Conservation (phyloP, 2,329 filamentous ascomycete species). For the Colletotrichum higginsianum region DNA sequence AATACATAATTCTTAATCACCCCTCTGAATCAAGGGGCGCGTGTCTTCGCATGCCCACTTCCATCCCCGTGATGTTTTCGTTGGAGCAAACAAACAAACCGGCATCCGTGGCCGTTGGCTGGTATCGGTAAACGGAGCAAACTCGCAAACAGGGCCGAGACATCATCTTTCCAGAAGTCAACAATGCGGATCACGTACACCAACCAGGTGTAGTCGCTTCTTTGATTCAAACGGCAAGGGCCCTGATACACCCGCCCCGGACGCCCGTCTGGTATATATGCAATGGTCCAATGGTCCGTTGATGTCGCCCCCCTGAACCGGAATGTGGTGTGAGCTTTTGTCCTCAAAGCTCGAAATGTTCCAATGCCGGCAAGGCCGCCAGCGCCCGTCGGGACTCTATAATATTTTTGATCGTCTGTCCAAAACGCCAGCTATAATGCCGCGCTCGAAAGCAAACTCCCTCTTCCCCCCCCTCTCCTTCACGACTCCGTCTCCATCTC, state of each 20-base stretch:
- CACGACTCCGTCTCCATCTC: slow-evolving; percentile 53
- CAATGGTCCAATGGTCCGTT: not conserved
- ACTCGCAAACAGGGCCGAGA: not conserved
- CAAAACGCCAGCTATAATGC: not conserved
- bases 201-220: not conserved
- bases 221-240: too few species aligned
- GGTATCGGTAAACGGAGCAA: not conserved
- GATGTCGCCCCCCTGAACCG: not conserved
- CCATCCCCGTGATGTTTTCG: too few species aligned
- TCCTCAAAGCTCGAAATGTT: not conserved
- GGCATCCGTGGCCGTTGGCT: not conserved
- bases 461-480: not conserved
- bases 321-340: not conserved
- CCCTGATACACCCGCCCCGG: not conserved
- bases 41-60: too few species aligned
- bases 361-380: not conserved
- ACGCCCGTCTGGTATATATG: not conserved
- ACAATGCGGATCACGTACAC: not conserved
- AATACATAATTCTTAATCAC: not conserved
- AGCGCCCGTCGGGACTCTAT: not conserved
- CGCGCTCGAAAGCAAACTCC: not conserved
- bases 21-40: too few species aligned
- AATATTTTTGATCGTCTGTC: not conserved
- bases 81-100: not conserved
- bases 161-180: not conserved